Percentiles rank a stretch among this genome's conserved stretches.
Evolutionary conservation across 176 grass and related monocot species (phyloP).

Genomic region (Oryza longistaminata): DNA sequence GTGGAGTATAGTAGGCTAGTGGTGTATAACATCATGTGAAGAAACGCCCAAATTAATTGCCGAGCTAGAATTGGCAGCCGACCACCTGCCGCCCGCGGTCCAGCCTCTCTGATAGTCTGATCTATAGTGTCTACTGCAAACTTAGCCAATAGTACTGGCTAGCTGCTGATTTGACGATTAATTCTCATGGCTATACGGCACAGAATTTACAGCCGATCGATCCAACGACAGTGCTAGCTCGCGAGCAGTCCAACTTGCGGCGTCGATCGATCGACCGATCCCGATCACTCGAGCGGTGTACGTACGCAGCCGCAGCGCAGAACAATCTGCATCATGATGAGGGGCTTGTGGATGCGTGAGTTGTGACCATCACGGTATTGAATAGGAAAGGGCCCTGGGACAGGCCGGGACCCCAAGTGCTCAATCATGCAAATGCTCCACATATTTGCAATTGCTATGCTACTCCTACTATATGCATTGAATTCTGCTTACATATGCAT

Average conservation of each 20-base stretch:
- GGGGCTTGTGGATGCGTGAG: constrained; percentile 37
- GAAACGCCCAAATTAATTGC: constrained; percentile 45
- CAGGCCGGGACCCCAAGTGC: constrained; percentile 32
- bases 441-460: not conserved
- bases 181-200: not conserved
- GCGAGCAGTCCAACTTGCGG: too few relatives aligned
- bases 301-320: not conserved
- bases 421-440: constrained; percentile 67
- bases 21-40: constrained; percentile 30
- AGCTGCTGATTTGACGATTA: not conserved
- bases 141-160: not conserved
- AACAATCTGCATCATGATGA: constrained; percentile 47
- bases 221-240: not conserved
- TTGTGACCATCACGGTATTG: constrained; percentile 84
- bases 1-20: not conserved
- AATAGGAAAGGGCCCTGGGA: constrained; percentile 44
- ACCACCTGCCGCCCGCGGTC: constrained; percentile 43
- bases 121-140: not conserved
- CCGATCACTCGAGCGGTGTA: not conserved
- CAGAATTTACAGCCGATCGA: not conserved
- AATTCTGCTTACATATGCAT: constrained; percentile 38
- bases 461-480: constrained; percentile 45
- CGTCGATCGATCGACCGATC: not conserved
- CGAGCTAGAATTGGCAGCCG: constrained; percentile 51
- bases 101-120: not conserved